These are phyloP conservation scores for Pleurotus tuber-regium DNA, from an alignment of 768 basidiomycete species.

Conservation along the genomic window DNA sequence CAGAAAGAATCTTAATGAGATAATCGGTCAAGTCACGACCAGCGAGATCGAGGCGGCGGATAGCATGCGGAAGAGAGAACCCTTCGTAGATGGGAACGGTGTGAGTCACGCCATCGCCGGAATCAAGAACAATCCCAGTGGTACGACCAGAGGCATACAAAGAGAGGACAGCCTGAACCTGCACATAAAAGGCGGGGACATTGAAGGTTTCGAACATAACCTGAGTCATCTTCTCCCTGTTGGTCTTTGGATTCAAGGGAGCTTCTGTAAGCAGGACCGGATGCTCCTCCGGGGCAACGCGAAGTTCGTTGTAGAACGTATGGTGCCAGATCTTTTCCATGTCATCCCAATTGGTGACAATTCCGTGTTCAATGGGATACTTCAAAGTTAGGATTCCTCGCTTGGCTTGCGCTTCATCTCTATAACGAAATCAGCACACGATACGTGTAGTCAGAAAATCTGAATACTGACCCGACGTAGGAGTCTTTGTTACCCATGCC, in stretches of 20 bases:
- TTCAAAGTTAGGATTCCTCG: slow-evolving; percentile 91
- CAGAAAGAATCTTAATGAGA: slow-evolving; percentile 58
- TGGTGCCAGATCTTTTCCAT: slow-evolving; percentile 95
- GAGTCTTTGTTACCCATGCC: slow-evolving; percentile 97
- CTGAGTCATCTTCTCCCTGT: slow-evolving; percentile 70
- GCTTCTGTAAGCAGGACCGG: slow-evolving; percentile 68
- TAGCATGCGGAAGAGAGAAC: slow-evolving; percentile 90
- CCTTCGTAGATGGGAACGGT: slow-evolving; percentile 95
- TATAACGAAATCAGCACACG: too few species aligned
- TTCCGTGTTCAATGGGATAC: slow-evolving; percentile 91
- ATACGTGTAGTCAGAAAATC: slow-evolving; percentile 11
- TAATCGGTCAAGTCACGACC: slow-evolving; percentile 89
- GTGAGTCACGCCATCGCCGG: slow-evolving; percentile 94
- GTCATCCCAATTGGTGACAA: slow-evolving; percentile 97
- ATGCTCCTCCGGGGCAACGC: slow-evolving; percentile 71
- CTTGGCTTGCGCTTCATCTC: slow-evolving; percentile 90
- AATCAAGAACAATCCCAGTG: slow-evolving; percentile 92
- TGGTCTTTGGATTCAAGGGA: slow-evolving; percentile 69
- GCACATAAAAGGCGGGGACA: slow-evolving; percentile 67
- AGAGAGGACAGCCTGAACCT: slow-evolving; percentile 80
- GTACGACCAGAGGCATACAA: slow-evolving; percentile 93
- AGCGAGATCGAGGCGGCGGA: slow-evolving; percentile 87
- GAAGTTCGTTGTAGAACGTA: slow-evolving; percentile 74
- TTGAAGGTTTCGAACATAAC: slow-evolving; percentile 80
- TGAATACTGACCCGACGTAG: slow-evolving; percentile 81